Evolutionary conservation across 371 early-diverging fungal genomes (phyloP).

Genomic region (Lichtheimia hyalospora): DNA sequence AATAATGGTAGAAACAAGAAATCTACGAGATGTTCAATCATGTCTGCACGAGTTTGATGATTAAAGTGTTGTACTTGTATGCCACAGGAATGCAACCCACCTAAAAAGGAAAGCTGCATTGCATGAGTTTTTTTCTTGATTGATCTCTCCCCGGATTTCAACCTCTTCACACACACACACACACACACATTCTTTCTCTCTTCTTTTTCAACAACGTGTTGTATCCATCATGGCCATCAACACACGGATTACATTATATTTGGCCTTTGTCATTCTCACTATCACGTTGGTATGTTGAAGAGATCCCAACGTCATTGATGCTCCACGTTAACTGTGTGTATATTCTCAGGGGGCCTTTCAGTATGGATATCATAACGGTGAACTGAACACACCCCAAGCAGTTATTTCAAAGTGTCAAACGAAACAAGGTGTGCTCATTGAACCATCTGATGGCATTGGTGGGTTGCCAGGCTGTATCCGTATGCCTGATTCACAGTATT

Average conservation of each 20-base stretch:
- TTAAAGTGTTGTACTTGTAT: too few relatives aligned
- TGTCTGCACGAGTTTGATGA: too few relatives aligned
- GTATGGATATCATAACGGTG: constrained; percentile 83
- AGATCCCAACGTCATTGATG: background rate
- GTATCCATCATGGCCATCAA: constrained; percentile 12
- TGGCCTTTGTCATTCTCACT: constrained; percentile 38
- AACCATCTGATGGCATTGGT: constrained; percentile 13
- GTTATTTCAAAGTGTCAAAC: constrained; percentile 66
- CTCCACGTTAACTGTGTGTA: background rate
- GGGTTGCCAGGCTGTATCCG: constrained; percentile 75
- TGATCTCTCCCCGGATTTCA: too few relatives aligned
- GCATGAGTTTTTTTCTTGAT: too few relatives aligned
- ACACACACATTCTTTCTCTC: too few relatives aligned
- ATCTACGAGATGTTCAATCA: too few relatives aligned
- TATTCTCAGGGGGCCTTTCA: constrained; percentile 62
- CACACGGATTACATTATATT: constrained; percentile 25
- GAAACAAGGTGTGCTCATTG: constrained; percentile 9
- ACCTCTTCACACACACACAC: too few relatives aligned
- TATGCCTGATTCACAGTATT: constrained; percentile 76
- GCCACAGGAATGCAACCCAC: too few relatives aligned
- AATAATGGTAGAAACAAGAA: too few relatives aligned
- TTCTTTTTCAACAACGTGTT: too few relatives aligned
- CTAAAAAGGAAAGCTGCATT: too few relatives aligned
- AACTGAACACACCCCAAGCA: constrained; percentile 74
- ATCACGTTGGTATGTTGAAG: constrained; percentile 33